Base-by-base conservation (phyloP, 2,329 filamentous ascomycete species). In the Alternaria sp. region DNA sequence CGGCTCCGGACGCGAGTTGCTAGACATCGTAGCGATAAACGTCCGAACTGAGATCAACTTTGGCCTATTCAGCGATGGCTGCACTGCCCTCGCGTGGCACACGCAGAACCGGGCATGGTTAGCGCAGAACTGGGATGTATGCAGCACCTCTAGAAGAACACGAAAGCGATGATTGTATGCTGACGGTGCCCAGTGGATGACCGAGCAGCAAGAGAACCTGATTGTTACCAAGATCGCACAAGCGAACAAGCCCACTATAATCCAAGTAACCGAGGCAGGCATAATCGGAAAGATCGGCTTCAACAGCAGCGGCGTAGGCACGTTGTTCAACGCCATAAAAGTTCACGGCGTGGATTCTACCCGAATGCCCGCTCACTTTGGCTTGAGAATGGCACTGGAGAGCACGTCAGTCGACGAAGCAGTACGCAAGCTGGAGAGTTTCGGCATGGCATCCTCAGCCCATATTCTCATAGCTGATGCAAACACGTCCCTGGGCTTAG, bases 201-300 rank as follows among this genome's bases (percentile, higher is more conserved):
- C 73, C 0, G 79, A 73, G 13, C 86, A 89, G 61, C 82, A 81
- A 19, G 67, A 76, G 11, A 87, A 87, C 65, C 77, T 88, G 0
- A 74, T 88, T 50, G 69, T 84, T 30, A 81, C 83, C 17, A 81
- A 81, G 40, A 84, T 87, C 52, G 71, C 74, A 1, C 82, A 84
- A 51, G 65, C 72, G 1, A 70, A 65, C 7, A 83, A 83, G 26
- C 86, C 86, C 0, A 78, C 78, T 2, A 83, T 89, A 60, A 75
- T 83, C 15, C 87, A 87, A 80, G 80, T 89, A 21, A 89, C 87
- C 0, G 88, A 89, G 70, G 86, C 84, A 0, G 87, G 88, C 13
- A 83, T 89, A 21, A 84, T 91, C 32, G 88, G 88, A 13, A 91
- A 91, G 75, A 90, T 91, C 21, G 89, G 89, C 0, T 81, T 90